Evolutionary conservation across 129 eudicot genomes (phyloP).

Genomic region (Pulicaria dysenterica): DNA sequence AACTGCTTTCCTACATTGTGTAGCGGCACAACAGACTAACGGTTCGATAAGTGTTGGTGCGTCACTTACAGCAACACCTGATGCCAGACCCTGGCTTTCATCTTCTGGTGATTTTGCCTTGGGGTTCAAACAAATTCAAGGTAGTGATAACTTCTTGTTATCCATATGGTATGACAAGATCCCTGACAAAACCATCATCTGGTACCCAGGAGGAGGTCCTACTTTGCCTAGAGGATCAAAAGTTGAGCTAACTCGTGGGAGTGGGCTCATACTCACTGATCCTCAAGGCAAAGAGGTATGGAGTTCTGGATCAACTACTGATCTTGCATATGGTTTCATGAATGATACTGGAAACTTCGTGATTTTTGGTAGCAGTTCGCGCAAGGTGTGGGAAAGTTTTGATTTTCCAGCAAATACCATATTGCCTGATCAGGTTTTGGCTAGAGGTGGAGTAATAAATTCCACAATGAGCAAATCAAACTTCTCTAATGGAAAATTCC

Average conservation of each 20-base stretch:
- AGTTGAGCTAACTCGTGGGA: constrained; percentile 28
- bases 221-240: constrained; percentile 38
- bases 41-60: constrained; percentile 34
- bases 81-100: constrained; percentile 46
- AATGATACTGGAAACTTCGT: constrained; percentile 57
- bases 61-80: constrained; percentile 38
- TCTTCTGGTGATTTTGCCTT: constrained; percentile 58
- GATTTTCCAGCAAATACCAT: constrained; percentile 51
- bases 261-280: constrained; percentile 41
- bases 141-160: constrained; percentile 33
- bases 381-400: constrained; percentile 55
- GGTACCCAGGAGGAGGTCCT: constrained; percentile 40
- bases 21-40: constrained; percentile 37
- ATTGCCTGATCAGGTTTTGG: constrained; percentile 45
- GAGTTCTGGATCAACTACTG: constrained; percentile 10
- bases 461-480: constrained; percentile 34
- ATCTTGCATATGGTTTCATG: constrained; percentile 37
- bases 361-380: constrained; percentile 21
- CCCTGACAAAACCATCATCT: constrained; percentile 48
- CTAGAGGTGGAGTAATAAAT: constrained; percentile 7
- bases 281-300: constrained; percentile 38
- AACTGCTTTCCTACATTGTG: constrained; percentile 2
- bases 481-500: constrained; percentile 45
- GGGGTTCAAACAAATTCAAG: constrained; percentile 44
- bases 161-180: constrained; percentile 54